These are phyloP conservation scores for Gymnopus androsaceus DNA, from an alignment of 1,284 basidiomycete species.

Conservation along the genomic window DNA sequence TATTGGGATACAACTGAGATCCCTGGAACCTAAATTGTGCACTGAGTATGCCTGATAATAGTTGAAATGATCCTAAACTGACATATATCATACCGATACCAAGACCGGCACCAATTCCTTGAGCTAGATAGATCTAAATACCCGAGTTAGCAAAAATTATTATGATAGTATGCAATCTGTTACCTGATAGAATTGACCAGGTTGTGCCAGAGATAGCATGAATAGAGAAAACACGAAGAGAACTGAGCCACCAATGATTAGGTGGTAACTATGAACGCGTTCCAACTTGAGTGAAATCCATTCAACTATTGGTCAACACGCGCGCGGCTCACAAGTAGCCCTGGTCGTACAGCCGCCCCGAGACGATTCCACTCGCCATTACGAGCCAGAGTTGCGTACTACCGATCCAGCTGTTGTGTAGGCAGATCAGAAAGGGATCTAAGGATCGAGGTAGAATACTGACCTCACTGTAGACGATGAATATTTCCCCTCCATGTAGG, in stretches of 20 bases:
- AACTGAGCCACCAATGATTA: conserved; percentile 23
- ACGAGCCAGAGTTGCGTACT: conserved; percentile 47
- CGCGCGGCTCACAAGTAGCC: conserved; percentile 30
- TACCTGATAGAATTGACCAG: conserved; percentile 29
- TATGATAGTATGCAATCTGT: neutral
- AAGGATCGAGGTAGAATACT: conserved; percentile 11
- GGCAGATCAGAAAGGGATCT: neutral
- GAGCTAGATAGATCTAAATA: conserved; percentile 16
- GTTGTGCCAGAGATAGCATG: conserved; percentile 29
- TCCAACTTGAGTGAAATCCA: too few relatives aligned
- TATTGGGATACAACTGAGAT: conserved; percentile 36
- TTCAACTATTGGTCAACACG: too few relatives aligned
- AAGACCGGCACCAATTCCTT: conserved; percentile 19
- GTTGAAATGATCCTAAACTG: too few relatives aligned
- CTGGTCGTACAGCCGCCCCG: conserved; percentile 33
- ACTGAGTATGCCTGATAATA: too few relatives aligned
- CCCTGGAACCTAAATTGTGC: conserved; percentile 26
- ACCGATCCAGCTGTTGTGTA: conserved; percentile 58
- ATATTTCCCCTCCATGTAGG: conserved; percentile 32
- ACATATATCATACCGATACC: conserved; percentile 13
- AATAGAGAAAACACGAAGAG: conserved; percentile 26
- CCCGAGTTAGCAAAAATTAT: neutral
- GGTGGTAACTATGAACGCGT: conserved; percentile 21
- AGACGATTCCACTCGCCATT: conserved; percentile 36
- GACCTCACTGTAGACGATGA: conserved; percentile 40